A percentile compares a stretch with the other conserved stretches of the same genome.
phyloP scores from a whole-genome alignment of 129 eudicot species.

The Flaveria ramosissima region DNA sequence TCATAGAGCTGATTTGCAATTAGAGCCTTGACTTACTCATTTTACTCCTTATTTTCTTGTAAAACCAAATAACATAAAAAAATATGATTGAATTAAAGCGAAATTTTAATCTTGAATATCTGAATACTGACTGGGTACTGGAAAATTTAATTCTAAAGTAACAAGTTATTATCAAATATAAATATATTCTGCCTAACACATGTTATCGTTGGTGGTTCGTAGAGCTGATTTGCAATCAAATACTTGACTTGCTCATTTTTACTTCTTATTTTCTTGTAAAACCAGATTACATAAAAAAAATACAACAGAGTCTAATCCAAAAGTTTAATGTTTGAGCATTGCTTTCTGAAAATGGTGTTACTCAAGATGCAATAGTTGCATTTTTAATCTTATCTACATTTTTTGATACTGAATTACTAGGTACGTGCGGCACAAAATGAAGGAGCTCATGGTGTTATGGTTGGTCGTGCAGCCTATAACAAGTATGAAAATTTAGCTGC shows the following conservation, averaged over 20 bases:
- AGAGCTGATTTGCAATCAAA: neutral
- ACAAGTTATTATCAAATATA: neutral
- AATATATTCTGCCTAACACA: neutral
- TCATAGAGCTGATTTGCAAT: neutral
- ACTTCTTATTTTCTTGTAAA: neutral
- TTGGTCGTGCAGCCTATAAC: constrained; percentile 92
- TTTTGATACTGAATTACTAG: constrained; percentile 37
- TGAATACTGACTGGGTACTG: neutral
- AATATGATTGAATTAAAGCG: neutral
- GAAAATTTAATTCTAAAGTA: neutral
- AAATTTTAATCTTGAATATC: neutral
- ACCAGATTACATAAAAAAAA: neutral
- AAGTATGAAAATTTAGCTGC: constrained; percentile 42
- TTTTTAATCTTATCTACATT: constrained; percentile 20
- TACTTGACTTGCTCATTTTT: neutral
- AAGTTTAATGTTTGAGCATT: neutral
- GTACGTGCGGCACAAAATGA: constrained; percentile 74
- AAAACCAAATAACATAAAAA: neutral
- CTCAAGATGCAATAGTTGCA: neutral
- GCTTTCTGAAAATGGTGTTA: constrained; percentile 2
- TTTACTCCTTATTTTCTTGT: neutral
- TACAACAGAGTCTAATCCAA: neutral
- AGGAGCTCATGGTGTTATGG: constrained; percentile 99
- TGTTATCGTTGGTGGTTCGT: neutral
- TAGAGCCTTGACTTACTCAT: neutral